Conservation (phyloP, 148 eudicot species). For the Drosera capensis region DNA sequence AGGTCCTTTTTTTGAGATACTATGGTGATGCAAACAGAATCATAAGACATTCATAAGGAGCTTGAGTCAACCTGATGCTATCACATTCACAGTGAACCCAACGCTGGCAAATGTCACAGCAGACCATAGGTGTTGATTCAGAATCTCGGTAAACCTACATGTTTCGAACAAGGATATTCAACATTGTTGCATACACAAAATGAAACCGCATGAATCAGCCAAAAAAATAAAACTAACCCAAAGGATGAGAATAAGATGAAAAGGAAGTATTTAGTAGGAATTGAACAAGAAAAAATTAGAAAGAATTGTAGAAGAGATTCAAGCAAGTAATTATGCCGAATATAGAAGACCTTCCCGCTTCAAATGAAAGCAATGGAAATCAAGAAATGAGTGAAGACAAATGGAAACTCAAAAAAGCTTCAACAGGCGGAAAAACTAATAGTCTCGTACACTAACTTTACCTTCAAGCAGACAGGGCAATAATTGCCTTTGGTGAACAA, state of each 20-base stretch:
- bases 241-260: too few species aligned
- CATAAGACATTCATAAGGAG: neutral
- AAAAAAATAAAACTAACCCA: too few species aligned
- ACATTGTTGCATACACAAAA: too few species aligned
- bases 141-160: conserved; percentile 93
- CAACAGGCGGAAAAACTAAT: neutral
- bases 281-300: too few species aligned
- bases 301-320: too few species aligned
- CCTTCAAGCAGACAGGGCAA: conserved; percentile 97
- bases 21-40: neutral
- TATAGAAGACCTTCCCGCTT: too few species aligned
- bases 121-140: conserved; percentile 98
- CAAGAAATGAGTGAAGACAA: neutral
- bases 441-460: conserved; percentile 16
- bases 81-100: conserved; percentile 98
- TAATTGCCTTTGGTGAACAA: conserved; percentile 91
- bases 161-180: conserved; percentile 7
- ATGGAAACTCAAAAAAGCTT: neutral
- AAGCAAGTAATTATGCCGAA: too few species aligned
- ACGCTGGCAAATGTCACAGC: conserved; percentile 94
- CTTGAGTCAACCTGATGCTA: conserved; percentile 57
- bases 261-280: too few species aligned
- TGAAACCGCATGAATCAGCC: too few species aligned
- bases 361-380: neutral
- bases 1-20: neutral